Base-by-base conservation (phyloP, 345 rosid species). In the Acer negundo region DNA sequence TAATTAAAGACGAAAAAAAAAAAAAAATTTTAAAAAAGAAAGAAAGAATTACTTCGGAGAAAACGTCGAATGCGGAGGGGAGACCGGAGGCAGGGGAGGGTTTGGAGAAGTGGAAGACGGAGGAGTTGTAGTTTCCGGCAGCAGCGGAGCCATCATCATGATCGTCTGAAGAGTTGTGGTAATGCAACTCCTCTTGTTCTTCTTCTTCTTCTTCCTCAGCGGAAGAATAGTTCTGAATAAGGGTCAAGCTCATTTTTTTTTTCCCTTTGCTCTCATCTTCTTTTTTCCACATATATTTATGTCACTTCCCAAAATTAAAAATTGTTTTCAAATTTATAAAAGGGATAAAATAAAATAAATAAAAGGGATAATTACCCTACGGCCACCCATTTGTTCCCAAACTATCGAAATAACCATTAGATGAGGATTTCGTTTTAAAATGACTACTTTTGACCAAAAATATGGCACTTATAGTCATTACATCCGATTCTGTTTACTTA, bases 151-250 rank as follows among this genome's bases (percentile, higher is more conserved):
- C 26, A 61, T 77, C 80, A 2, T 75, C 85, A 3, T 85, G 86
- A 67, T 82, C 87, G 10, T 80, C 93, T 40, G 93, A 86, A 53
- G 89, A 81, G 76, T 62, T 68, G 1, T 20, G 46, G 66, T 38
- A 69, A 53, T 62, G 67, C 85, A 64, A 77, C 87, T 47, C 62
- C 80, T 42, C 11, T 42, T 42, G 38, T 24, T 76, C 82, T 24
- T 80, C 89, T 22, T 82, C 85, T 38, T 85, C 91, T 70, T 93
- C 91, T 69, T 89, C 99, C 72, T 94, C 98, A 0, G 93, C 88
- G 13, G 99, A 96, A 71, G 97, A 92, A 73, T 96, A 96, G 74
- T 90, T 90, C 77, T 92, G 97, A 75, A 94, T 83, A 11, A 96
- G 94, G 46, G 90, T 72, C 83, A 96, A 83, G 86, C 99, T 96